phyloP scores from a whole-genome alignment of 2,329 filamentous ascomycete genomes.

The Huntiella bhutanensis region DNA sequence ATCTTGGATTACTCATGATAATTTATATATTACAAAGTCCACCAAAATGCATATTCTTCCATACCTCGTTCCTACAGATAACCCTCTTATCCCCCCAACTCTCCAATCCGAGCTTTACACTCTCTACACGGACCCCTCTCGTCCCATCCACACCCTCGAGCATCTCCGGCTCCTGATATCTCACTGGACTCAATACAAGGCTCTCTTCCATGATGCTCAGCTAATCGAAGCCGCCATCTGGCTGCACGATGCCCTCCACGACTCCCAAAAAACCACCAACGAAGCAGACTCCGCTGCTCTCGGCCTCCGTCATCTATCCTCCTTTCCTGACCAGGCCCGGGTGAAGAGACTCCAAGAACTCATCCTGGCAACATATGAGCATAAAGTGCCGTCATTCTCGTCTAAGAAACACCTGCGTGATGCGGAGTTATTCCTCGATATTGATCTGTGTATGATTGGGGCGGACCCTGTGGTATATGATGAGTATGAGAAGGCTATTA shows the following conservation, averaged over 20 bases:
- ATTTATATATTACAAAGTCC: too few species aligned
- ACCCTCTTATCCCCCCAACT: constrained; percentile 1
- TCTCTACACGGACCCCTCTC: constrained; percentile 3
- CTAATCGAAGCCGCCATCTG: constrained; percentile 11
- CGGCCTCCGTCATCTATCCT: not conserved
- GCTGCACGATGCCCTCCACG: constrained; percentile 10
- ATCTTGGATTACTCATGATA: too few species aligned
- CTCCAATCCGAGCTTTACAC: not conserved
- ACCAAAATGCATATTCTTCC: too few species aligned
- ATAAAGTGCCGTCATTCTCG: constrained; percentile 4
- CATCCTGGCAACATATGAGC: constrained; percentile 6
- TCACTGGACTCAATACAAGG: constrained; percentile 1
- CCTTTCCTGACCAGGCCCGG: not conserved
- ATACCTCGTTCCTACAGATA: not conserved
- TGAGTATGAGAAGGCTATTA: constrained; percentile 9
- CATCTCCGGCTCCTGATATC: constrained; percentile 6
- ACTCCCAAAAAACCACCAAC: constrained; percentile 10
- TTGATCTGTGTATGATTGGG: constrained; percentile 8
- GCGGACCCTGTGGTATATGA: constrained; percentile 3
- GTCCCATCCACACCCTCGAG: constrained; percentile 7
- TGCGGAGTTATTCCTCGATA: constrained; percentile 11
- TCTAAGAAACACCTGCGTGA: constrained; percentile 5
- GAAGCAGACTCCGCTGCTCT: constrained; percentile 18
- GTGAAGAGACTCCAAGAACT: constrained; percentile 6
- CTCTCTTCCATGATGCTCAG: constrained; percentile 4